Percentiles rank a stretch among this genome's conserved stretches.
Conservation (phyloP, 129 eudicot species). For the Pseudognaphalium luteoalbum region DNA sequence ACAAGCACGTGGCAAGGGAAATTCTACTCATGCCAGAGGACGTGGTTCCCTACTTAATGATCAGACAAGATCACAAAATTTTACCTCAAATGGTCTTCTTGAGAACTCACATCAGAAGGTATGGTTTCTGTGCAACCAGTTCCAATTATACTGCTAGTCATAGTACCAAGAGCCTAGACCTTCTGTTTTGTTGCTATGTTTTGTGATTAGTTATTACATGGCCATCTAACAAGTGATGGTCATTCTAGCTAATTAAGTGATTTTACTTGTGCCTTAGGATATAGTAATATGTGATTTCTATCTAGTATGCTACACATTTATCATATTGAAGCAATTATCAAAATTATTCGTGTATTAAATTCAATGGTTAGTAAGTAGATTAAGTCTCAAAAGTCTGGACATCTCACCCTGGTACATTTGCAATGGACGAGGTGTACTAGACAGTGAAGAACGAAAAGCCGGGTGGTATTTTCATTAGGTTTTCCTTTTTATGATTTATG, state of each 20-base stretch:
- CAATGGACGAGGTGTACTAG: not conserved
- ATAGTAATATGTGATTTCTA: not conserved
- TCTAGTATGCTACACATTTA: not conserved
- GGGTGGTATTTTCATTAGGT: not conserved
- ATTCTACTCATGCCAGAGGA: constrained; percentile 64
- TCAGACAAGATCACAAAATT: constrained; percentile 50
- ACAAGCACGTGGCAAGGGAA: constrained; percentile 76
- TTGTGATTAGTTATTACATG: constrained; percentile 7
- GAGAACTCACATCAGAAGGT: constrained; percentile 67
- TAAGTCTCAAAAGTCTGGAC: not conserved
- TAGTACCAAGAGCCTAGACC: not conserved
- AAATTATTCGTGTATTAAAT: not conserved
- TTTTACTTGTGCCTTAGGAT: not conserved
- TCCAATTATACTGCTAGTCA: constrained; percentile 2
- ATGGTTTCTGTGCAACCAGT: constrained; percentile 15
- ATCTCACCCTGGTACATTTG: not conserved
- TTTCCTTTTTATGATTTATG: not conserved
- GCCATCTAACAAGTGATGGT: not conserved
- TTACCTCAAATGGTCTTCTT: constrained; percentile 68
- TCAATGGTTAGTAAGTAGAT: constrained; percentile 2
- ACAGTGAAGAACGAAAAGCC: not conserved
- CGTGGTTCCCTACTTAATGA: constrained; percentile 67
- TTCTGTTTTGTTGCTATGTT: not conserved
- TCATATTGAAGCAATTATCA: constrained; percentile 14
- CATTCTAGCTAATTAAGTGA: not conserved